Evolutionary conservation across 768 basidiomycete species (phyloP), one percentile per base, ranked within the genome.

Genomic region (Rhizopogon vulgaris): DNA sequence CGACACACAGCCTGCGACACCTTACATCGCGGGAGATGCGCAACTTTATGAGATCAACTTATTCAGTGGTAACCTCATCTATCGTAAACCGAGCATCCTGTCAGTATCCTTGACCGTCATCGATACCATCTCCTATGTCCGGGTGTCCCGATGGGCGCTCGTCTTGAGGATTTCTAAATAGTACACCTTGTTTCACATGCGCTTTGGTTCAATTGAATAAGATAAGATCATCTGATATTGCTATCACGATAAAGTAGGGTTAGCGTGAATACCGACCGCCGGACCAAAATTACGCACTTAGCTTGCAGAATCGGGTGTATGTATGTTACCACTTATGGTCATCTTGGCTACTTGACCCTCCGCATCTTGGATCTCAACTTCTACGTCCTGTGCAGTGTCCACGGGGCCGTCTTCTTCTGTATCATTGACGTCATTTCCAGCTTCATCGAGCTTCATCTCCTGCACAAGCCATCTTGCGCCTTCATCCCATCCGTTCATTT

Each of bases 391-490:
- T 3, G 62, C 55, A 4, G 63, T 61, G 32, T 66, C 71, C 11
- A 64, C 60, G 1, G 64, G 62, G 9, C 61, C 61, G 12, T 64
- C 67, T 8, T 61, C 69, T 38, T 63, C 59, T 2, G 59, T 62
- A n/a, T 65, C 67, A 18, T 69, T 70, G 22, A 64, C 73, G 34
- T 72, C 78, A 32, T 67, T 66, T 43, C 70, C 66, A 39, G 60
- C 69, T 38, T 70, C 78, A 22, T 84, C 84, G 3, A 93, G 73
- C 48, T 80, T 78, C 86, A 94, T 94, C 68, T 86, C 78, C 62
- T 83, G 78, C 0, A 89, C 89, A 41, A 92, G 74, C 84, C 86
- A 91, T 60, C 77, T 79, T 14, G 90, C 85, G 22, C 90, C 90
- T 56, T 93, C 91, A 15, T 90, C 83, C 84, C 87, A 90, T 1